Percentiles rank a stretch among this genome's conserved stretches.
Evolutionary conservation across 257 asterid species (phyloP).

Genomic region (Solanum tarijense): DNA sequence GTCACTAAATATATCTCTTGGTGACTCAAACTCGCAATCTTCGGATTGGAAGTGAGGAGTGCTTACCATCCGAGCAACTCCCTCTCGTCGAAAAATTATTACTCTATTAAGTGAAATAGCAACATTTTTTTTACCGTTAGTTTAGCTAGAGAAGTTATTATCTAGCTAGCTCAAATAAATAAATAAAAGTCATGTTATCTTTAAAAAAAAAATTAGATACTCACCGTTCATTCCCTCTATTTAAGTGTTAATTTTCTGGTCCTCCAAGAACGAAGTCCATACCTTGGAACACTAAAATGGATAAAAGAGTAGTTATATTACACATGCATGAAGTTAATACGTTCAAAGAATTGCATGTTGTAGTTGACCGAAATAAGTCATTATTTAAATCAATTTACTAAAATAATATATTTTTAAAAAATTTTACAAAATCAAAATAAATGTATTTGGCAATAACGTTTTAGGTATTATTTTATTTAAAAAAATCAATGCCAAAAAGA

Average conservation of each 20-base stretch:
- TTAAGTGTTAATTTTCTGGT: not conserved
- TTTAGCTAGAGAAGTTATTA: not conserved
- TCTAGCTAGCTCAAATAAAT: not conserved
- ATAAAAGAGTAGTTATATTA: too few species aligned
- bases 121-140: not conserved
- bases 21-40: too few species aligned
- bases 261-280: not conserved
- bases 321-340: not conserved
- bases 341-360: not conserved
- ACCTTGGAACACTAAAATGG: not conserved
- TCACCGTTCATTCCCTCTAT: not conserved
- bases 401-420: too few species aligned
- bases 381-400: too few species aligned
- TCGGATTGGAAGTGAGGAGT: too few species aligned
- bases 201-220: not conserved
- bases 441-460: too few species aligned
- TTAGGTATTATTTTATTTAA: too few species aligned
- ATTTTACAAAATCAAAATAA: accelerated
- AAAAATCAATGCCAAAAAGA: too few species aligned
- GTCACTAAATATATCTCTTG: not conserved
- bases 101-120: not conserved
- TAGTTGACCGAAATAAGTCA: too few species aligned
- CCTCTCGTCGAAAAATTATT: not conserved
- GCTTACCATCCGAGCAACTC: too few species aligned
- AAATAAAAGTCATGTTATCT: not conserved